phyloP scores from a whole-genome alignment of 1,139 yeast genomes.

The Hyphopichia burtonii region DNA sequence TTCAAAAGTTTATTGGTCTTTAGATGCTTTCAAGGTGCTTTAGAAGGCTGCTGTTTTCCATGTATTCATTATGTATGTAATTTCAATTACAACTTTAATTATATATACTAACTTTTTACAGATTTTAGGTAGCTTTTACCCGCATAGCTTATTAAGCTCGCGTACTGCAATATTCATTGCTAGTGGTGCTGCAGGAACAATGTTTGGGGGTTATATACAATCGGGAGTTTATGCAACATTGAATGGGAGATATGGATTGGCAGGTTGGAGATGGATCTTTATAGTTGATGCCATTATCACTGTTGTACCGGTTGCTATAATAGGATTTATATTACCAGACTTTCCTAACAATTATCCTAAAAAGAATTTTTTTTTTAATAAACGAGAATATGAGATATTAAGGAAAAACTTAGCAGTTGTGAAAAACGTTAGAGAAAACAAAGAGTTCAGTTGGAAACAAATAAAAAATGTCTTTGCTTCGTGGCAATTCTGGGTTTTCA shows the following conservation, averaged over 20 bases:
- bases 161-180: conserved; percentile 16
- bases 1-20: too few species aligned
- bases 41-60: conserved; percentile 15
- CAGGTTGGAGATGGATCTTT: conserved; percentile 37
- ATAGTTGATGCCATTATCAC: conserved; percentile 31
- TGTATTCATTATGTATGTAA: conserved; percentile 10
- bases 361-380: conserved; percentile 2
- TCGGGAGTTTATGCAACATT: conserved; percentile 24
- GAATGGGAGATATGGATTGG: conserved; percentile 19
- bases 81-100: neutral
- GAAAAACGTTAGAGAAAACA: neutral
- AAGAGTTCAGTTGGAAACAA: neutral
- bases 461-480: conserved; percentile 2
- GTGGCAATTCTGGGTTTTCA: conserved; percentile 4
- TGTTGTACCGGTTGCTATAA: conserved; percentile 24
- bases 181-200: conserved; percentile 12
- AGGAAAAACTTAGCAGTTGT: neutral
- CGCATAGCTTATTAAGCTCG: conserved; percentile 13
- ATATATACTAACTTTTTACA: too few species aligned
- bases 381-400: neutral
- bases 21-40: conserved; percentile 5
- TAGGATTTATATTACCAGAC: conserved; percentile 18
- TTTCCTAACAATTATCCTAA: conserved; percentile 2
- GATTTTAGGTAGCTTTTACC: conserved; percentile 14
- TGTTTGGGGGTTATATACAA: conserved; percentile 40